Evolutionary conservation across 306 rosid species (phyloP).

Genomic region (Abrus pulchellus): DNA sequence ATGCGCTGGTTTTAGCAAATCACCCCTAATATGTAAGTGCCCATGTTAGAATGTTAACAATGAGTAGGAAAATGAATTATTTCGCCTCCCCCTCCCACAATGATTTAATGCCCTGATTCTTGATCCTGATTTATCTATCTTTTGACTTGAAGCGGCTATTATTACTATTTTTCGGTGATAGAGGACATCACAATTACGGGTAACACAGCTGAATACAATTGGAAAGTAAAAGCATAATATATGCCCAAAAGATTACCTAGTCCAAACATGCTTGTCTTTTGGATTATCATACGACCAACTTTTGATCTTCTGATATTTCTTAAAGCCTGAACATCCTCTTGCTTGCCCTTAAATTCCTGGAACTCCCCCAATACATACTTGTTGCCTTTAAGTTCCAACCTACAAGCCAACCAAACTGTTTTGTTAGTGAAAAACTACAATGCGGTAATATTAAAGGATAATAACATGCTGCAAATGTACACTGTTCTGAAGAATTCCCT

Average conservation of each 20-base stretch:
- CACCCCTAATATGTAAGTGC: not conserved
- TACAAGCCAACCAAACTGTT: slow-evolving; percentile 50
- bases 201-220: slow-evolving; percentile 8
- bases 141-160: slow-evolving; percentile 5
- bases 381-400: slow-evolving; percentile 86
- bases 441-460: slow-evolving; percentile 19
- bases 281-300: slow-evolving; percentile 68
- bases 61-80: not conserved
- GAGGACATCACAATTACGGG: slow-evolving; percentile 16
- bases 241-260: slow-evolving; percentile 68
- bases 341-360: slow-evolving; percentile 89
- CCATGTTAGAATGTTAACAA: slow-evolving; percentile 8
- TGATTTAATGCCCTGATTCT: slow-evolving; percentile 18
- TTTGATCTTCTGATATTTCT: slow-evolving; percentile 81
- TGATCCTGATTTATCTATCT: slow-evolving; percentile 8
- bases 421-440: slow-evolving; percentile 31
- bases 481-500: not conserved
- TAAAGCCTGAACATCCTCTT: slow-evolving; percentile 75
- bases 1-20: slow-evolving; percentile 3
- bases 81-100: not conserved
- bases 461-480: slow-evolving; percentile 18
- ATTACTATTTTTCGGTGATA: slow-evolving; percentile 9
- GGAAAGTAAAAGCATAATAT: slow-evolving; percentile 10
- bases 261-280: slow-evolving; percentile 94
- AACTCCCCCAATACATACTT: slow-evolving; percentile 87